phyloP scores from a whole-genome alignment of 2,329 filamentous ascomycete species.

The Aspergillus ibericus region DNA sequence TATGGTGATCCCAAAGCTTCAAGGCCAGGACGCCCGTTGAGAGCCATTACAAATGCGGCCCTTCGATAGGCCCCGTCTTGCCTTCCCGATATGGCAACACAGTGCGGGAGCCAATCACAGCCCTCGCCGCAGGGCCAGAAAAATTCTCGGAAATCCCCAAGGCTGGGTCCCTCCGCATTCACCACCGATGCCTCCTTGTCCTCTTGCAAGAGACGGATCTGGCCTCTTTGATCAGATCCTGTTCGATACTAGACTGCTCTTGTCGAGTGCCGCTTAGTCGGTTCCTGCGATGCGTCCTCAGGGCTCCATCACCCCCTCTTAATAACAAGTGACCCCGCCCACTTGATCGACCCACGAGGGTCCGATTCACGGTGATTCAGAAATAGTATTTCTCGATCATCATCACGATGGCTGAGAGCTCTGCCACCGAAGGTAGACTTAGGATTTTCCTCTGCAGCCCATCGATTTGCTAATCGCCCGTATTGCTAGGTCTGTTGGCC shows the following conservation, averaged over 20 bases:
- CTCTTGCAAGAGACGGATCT: neutral
- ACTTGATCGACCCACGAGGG: slow-evolving; percentile 1
- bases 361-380: neutral
- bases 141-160: neutral
- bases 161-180: too few species aligned
- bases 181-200: neutral
- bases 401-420: slow-evolving; percentile 13
- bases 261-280: neutral
- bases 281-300: neutral
- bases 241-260: neutral
- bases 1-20: too few species aligned
- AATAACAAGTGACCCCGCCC: slow-evolving; percentile 2
- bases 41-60: neutral
- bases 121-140: neutral
- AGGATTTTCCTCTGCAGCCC: neutral
- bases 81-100: neutral
- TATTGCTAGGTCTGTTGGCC: slow-evolving; percentile 36
- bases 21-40: neutral
- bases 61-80: neutral
- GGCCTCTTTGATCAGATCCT: neutral
- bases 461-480: neutral
- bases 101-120: slow-evolving; percentile 9
- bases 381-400: neutral
- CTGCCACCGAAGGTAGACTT: slow-evolving; percentile 12
- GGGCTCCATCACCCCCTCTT: neutral